These are phyloP conservation scores for Zasmidium citrigriseum DNA, from an alignment of 2,329 filamentous ascomycete species.

Conservation along the genomic window DNA sequence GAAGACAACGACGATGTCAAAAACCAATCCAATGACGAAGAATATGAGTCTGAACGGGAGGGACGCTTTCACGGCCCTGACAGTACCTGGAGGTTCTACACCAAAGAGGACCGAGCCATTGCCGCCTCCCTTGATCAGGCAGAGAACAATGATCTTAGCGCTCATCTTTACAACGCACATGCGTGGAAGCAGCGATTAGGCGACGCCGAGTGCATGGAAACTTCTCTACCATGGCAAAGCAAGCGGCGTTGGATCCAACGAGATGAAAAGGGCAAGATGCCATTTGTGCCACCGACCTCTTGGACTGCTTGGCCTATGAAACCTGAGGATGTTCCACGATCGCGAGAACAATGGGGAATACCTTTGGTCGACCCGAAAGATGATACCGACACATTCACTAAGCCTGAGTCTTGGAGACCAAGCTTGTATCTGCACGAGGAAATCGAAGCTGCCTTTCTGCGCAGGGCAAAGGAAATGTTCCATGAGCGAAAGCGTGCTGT, in stretches of 20 bases:
- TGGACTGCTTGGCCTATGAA: conserved; percentile 90
- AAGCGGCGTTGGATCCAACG: conserved; percentile 43
- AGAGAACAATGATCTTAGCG: conserved; percentile 65
- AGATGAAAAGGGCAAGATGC: conserved; percentile 33
- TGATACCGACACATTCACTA: conserved; percentile 17
- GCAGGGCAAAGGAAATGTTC: conserved; percentile 63
- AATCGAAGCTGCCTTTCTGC: conserved; percentile 66
- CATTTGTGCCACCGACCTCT: conserved; percentile 50
- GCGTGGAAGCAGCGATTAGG: conserved; percentile 60
- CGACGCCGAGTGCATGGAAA: conserved; percentile 6
- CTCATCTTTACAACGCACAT: conserved; percentile 79
- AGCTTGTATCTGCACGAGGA: conserved; percentile 69
- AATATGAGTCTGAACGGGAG: conserved; percentile 23
- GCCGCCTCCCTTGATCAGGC: conserved; percentile 64
- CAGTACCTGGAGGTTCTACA: conserved; percentile 67
- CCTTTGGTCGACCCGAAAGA: conserved; percentile 27
- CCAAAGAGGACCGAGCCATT: conserved; percentile 63
- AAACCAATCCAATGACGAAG: conserved; percentile 1
- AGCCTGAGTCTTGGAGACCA: conserved; percentile 42
- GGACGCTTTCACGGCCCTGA: conserved; percentile 72
- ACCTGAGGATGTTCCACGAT: conserved; percentile 60
- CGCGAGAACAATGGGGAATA: conserved; percentile 51
- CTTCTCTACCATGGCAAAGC: conserved; percentile 38
- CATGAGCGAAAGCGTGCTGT: conserved; percentile 5
- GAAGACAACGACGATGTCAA: conserved; percentile 2